Evolutionary conservation across 2,329 filamentous ascomycete genomes (phyloP), one percentile per base, ranked within the genome.

Genomic region (Sphaerulina populicola): DNA sequence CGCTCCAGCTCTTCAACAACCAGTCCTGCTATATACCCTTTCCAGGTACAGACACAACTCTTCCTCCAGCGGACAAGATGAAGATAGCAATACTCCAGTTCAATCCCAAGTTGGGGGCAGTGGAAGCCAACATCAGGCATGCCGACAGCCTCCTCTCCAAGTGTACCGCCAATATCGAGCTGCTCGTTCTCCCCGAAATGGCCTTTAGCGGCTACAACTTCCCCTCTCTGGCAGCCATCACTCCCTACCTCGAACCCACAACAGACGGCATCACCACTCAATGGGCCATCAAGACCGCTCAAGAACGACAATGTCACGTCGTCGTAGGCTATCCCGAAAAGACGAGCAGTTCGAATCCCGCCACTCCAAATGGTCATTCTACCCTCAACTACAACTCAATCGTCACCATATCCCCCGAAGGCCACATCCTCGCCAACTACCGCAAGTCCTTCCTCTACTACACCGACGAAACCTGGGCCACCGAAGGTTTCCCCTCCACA

Each of bases 121-220:
- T 87, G 31, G 71, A 85, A 60, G 79, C 84, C 55, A 91, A 91
- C 58, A 73, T 90, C 41, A 78, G 77, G 56, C 77, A 77, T 14
- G 86, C 86, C 54, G 81, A 89, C 57, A 68, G 74, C 0, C 74
- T 90, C 3, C 69, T 91, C 9, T 73, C 69, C 69, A 74, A 5
- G 69, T 74, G 0, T 1, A 70, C 50, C 33, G 47, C 41, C 42
- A 53, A 76, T n/a, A 64, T 90, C 1, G 84, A 88, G 62, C 74
- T 90, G 29, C 72, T 93, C 0, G 79, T 91, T 0, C 70, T 91
- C 0, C 86, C 87, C 0, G 87, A 91, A 64, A 71, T 91, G 66
- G 84, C 86, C 1, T 88, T 91, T 63, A 77, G 64, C 80, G 85
- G 87, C 29, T 93, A 90, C 71, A 89, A 89, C 65, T 91, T 90